phyloP scores from a whole-genome alignment of 2,329 filamentous ascomycete species.

The Curvularia spicifera region DNA sequence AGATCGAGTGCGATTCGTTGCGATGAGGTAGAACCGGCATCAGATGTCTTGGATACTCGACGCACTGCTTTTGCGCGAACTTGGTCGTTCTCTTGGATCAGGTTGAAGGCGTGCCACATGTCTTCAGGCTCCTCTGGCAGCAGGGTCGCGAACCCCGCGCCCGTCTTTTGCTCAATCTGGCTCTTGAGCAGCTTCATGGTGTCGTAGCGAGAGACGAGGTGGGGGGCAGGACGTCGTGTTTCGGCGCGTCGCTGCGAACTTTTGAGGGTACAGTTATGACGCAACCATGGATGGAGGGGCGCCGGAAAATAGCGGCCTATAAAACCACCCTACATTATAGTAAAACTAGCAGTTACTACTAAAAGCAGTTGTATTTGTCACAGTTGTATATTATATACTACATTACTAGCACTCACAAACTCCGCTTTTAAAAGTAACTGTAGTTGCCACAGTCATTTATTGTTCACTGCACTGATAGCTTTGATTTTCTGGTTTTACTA shows the following conservation, averaged over 20 bases:
- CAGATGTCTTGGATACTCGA: conserved; percentile 66
- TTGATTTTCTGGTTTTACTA: no score
- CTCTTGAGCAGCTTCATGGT: conserved; percentile 71
- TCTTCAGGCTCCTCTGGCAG: conserved; percentile 77
- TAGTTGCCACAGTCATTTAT: no score
- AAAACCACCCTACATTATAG: no score
- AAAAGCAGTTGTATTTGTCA: no score
- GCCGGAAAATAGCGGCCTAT: no score
- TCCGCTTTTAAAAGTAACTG: no score
- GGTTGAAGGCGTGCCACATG: conserved; percentile 81
- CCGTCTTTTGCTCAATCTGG: conserved; percentile 67
- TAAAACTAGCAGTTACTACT: no score
- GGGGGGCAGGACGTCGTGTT: background rate
- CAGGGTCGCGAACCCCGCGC: conserved; percentile 69
- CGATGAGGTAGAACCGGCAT: conserved; percentile 67
- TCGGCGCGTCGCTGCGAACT: conserved; percentile 1
- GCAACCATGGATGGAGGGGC: conserved; percentile 21
- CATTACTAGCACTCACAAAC: no score
- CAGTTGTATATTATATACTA: no score
- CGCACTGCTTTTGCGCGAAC: conserved; percentile 71
- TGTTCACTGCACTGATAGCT: no score
- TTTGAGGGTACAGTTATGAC: conserved; percentile 16
- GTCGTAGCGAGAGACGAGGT: background rate
- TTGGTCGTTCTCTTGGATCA: conserved; percentile 69
- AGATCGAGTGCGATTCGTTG: conserved; percentile 69